A percentile compares a stretch with the other conserved stretches of the same genome.
Evolutionary conservation across 2,329 filamentous ascomycete species (phyloP).

Genomic region (Ceratocystis variospora): DNA sequence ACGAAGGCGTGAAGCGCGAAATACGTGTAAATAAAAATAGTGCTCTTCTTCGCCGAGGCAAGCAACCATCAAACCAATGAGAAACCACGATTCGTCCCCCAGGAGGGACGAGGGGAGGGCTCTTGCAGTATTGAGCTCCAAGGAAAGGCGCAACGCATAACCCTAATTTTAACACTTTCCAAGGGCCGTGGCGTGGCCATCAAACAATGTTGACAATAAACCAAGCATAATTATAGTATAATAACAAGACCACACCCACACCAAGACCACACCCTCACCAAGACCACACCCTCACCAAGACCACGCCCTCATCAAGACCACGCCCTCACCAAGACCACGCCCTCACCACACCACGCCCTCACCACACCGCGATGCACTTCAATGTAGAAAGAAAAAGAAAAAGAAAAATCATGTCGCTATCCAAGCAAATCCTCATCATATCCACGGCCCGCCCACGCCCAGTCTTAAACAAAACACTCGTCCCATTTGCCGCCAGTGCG

Average conservation of each 20-base stretch:
- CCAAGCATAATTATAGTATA: not conserved
- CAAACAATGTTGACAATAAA: not conserved
- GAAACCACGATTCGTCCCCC: not conserved
- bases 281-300: too few relatives aligned
- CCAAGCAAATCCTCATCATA: too few relatives aligned
- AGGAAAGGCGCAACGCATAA: not conserved
- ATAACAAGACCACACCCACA: not conserved
- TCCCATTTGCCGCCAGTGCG: constrained; percentile 59
- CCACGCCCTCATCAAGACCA: too few relatives aligned
- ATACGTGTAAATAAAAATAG: not conserved
- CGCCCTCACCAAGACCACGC: too few relatives aligned
- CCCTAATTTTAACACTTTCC: not conserved
- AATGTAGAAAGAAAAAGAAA: too few relatives aligned
- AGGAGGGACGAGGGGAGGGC: not conserved
- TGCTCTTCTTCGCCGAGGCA: not conserved
- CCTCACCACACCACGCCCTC: too few relatives aligned
- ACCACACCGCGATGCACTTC: too few relatives aligned
- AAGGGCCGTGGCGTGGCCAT: not conserved
- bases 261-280: too few relatives aligned
- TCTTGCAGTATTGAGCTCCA: not conserved
- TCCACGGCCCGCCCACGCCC: not conserved
- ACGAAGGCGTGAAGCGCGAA: not conserved
- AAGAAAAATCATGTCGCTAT: not conserved
- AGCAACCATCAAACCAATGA: not conserved
- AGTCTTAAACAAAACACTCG: constrained; percentile 38